These are phyloP conservation scores for Verticillium klebahnii DNA, from an alignment of 2,329 filamentous ascomycete species.

Conservation along the genomic window DNA sequence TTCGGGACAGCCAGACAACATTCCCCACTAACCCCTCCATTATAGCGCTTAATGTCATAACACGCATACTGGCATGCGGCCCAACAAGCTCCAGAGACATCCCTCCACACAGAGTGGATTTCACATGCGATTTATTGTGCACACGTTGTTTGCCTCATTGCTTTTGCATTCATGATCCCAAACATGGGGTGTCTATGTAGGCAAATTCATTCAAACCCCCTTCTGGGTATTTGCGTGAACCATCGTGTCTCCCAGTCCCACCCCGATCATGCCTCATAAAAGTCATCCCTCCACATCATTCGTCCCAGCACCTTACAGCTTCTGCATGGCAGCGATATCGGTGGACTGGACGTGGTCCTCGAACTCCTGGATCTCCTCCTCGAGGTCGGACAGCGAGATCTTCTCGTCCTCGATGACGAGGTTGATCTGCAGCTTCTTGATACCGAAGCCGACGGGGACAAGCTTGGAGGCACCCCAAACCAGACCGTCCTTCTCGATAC, in stretches of 20 bases:
- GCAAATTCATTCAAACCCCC: slow-evolving; percentile 6
- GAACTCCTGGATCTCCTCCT: slow-evolving; percentile 74
- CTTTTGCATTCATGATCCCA: slow-evolving; percentile 1
- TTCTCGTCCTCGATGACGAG: slow-evolving; percentile 97
- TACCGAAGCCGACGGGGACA: slow-evolving; percentile 89
- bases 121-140: background rate
- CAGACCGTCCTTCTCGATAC: slow-evolving; percentile 87
- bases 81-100: background rate
- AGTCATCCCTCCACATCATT: slow-evolving; percentile 15
- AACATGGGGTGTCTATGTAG: slow-evolving; percentile 3
- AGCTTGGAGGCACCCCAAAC: slow-evolving; percentile 93
- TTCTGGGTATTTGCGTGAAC: slow-evolving; percentile 4
- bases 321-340: slow-evolving; percentile 51
- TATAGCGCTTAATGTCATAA: background rate
- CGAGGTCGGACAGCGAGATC: slow-evolving; percentile 79
- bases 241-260: background rate
- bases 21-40: background rate
- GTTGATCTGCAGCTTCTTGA: slow-evolving; percentile 99
- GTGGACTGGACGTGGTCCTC: slow-evolving; percentile 97
- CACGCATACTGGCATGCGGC: background rate
- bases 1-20: background rate
- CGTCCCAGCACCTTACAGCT: slow-evolving; percentile 13
- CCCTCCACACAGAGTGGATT: too few relatives aligned
- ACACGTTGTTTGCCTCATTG: background rate
- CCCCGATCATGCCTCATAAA: slow-evolving; percentile 25